Base-by-base conservation (phyloP, 2,329 filamentous ascomycete genomes). In the Neonectria coccinea region DNA sequence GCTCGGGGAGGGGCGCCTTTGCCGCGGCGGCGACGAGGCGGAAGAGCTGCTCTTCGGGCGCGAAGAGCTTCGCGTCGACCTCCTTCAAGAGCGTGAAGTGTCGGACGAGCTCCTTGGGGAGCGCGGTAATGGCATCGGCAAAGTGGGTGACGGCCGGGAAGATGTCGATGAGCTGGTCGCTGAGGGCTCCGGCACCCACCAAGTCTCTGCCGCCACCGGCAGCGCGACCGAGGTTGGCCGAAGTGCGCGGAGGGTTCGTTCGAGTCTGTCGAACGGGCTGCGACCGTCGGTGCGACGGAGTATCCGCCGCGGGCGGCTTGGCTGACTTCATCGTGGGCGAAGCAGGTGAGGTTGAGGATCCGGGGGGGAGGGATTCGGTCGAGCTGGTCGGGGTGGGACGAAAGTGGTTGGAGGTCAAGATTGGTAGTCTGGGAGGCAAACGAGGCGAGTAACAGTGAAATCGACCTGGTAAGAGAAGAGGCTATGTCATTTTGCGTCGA, bases 21-120 rank as follows among this genome's bases (percentile, higher is more conserved):
- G 87, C 79, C 66, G 92, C 88, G 57, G 85, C 85, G 66, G 90
- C 85, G 72, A 97, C 88, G 66, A 97, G 85, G 75, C 91, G 87
- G 75, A 91, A 90, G 63, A 99, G 86, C 74, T 91, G 87, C 73
- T 96, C 91, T 78, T 97, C 93, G 7, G 96, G 92, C 27, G 89
- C 90, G 80, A 94, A 96, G 69, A 97, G 92, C 82, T 99, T 99
- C 67, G 95, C 95, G 82, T 99, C 96, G 52, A 98, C 96, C 81
- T 99, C 96, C 79, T 97, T 97, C 71, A 99, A 85, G 61, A 98
- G 87, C 36, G 95, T 97, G 73, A 97, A 97, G 79, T 99, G 95
- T 76, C 94, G 91, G 72, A 97, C 93, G 55, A 97, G 92, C 81
- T 99, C 96, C 78, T 94, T 94, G 5, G 96, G 96, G 27, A 99